A percentile compares a stretch with the other conserved stretches of the same genome.
phyloP scores from a whole-genome alignment of 2,329 filamentous ascomycete genomes.

The Fusarium drepaniforme region DNA sequence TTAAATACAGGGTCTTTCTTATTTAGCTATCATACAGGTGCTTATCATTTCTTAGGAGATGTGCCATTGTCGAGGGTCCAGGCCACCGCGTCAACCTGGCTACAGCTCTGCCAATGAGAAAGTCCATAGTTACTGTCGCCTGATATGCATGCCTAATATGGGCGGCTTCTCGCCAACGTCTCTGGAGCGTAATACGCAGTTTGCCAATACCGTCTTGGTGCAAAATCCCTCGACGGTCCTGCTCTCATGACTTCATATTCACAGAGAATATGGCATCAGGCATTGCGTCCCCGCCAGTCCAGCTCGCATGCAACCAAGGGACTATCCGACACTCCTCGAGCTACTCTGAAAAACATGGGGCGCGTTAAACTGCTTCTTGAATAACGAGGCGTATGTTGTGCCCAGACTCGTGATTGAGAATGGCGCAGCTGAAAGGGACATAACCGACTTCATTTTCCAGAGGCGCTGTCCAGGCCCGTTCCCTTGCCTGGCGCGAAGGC shows the following conservation, averaged over 20 bases:
- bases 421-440: background rate
- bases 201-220: too few species aligned
- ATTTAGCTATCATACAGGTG: too few species aligned
- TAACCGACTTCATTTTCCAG: background rate
- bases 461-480: background rate
- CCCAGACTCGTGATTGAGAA: background rate
- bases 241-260: background rate
- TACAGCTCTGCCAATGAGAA: background rate
- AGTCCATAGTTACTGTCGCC: background rate
- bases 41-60: background rate
- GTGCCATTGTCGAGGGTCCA: background rate
- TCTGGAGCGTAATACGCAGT: background rate
- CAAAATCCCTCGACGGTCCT: too few species aligned
- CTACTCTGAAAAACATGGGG: background rate
- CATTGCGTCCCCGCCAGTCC: background rate
- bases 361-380: background rate
- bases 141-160: background rate
- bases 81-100: background rate
- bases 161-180: background rate
- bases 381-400: background rate
- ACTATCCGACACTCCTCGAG: background rate
- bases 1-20: too few species aligned
- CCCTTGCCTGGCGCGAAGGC: too few species aligned
- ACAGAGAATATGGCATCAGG: background rate
- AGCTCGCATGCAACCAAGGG: background rate